Conservation (phyloP, 2,329 filamentous ascomycete species). For the Knoxdaviesia capensis region DNA sequence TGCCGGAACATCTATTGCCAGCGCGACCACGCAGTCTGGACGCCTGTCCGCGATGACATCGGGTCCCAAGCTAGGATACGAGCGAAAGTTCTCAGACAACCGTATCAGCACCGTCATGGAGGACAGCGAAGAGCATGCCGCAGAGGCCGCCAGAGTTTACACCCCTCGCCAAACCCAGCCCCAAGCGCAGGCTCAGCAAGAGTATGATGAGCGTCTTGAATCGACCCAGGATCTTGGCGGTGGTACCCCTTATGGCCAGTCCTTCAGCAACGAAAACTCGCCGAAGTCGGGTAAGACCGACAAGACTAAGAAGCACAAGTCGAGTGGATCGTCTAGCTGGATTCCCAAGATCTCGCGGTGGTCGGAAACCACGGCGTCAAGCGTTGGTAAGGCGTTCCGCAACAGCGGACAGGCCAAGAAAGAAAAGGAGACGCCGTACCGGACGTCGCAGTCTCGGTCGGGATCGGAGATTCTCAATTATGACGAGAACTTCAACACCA, state of each 20-base stretch:
- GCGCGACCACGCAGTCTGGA: conserved; percentile 58
- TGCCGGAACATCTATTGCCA: conserved; percentile 15
- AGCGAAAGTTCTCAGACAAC: conserved; percentile 47
- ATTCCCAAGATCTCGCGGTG: conserved; percentile 91
- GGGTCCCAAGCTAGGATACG: conserved; percentile 20
- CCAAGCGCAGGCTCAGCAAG: background rate
- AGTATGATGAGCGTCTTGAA: background rate
- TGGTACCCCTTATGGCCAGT: conserved; percentile 2
- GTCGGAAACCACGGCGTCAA: conserved; percentile 91
- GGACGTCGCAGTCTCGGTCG: conserved; percentile 43
- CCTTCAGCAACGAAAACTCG: conserved; percentile 45
- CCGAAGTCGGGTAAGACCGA: conserved; percentile 36
- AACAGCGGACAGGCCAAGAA: conserved; percentile 31
- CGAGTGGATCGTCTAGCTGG: conserved; percentile 54
- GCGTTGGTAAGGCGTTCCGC: conserved; percentile 58
- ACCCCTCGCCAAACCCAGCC: conserved; percentile 11
- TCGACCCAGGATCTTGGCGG: background rate
- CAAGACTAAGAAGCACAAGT: conserved; percentile 76
- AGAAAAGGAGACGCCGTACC: conserved; percentile 32
- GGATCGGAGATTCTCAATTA: conserved; percentile 54
- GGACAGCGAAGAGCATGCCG: conserved; percentile 50
- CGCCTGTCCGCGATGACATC: conserved; percentile 41
- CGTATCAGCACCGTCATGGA: conserved; percentile 83
- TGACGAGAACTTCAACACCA: conserved; percentile 32
- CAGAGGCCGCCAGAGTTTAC: conserved; percentile 15